These are phyloP conservation scores for Capsella rubella DNA, from an alignment of 441 rosid genomes.

Conservation along the genomic window DNA sequence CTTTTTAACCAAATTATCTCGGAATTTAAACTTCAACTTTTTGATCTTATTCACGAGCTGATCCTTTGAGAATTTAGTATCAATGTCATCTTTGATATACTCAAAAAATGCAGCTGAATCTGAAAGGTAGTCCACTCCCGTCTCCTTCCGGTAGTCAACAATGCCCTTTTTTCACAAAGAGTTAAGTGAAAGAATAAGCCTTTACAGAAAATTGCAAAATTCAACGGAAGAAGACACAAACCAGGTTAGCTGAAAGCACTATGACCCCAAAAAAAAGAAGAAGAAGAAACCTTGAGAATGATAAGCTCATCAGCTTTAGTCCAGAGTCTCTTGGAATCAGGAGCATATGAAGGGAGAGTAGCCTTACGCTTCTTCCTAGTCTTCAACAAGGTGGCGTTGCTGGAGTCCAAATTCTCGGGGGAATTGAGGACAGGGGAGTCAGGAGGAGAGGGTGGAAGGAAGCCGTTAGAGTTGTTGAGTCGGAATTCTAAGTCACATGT, in stretches of 20 bases:
- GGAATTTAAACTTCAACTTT: conserved; percentile 22
- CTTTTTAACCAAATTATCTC: neutral
- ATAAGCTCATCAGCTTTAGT: conserved; percentile 10
- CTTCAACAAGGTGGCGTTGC: neutral
- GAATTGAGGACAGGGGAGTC: neutral
- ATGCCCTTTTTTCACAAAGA: conserved; percentile 25
- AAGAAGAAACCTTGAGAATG: conserved; percentile 21
- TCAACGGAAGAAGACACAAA: neutral
- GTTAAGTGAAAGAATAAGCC: neutral
- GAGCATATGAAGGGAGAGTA: neutral
- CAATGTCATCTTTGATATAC: conserved; percentile 1
- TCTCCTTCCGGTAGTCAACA: conserved; percentile 4
- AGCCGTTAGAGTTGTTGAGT: conserved; percentile 12
- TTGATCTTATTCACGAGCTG: conserved; percentile 17
- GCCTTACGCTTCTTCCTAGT: conserved; percentile 15
- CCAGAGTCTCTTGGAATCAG: conserved; percentile 12
- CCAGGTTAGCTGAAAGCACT: neutral
- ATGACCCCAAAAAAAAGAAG: too few relatives aligned
- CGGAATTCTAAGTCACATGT: neutral
- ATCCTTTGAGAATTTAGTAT: conserved; percentile 9
- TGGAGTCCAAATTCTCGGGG: neutral
- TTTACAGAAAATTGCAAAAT: neutral
- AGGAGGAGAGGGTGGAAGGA: conserved; percentile 11
- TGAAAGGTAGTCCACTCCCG: neutral
- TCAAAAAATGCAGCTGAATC: conserved; percentile 14